phyloP scores from a whole-genome alignment of 2,329 filamentous ascomycete genomes.

The Epichloe bromicola region DNA sequence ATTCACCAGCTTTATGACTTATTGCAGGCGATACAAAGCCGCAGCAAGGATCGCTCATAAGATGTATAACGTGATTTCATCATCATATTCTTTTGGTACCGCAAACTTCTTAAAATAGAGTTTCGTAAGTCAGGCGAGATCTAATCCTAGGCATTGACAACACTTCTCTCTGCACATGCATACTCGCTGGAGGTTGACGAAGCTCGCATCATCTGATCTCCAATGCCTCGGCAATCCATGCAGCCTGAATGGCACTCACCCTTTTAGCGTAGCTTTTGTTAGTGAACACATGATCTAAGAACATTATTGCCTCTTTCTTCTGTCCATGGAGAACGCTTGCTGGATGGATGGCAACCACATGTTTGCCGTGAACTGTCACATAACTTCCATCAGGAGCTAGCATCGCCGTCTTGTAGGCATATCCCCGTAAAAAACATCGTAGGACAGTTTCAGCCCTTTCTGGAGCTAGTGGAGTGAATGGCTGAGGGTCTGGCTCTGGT shows the following conservation, averaged over 20 bases:
- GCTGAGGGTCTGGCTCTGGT: constrained; percentile 39
- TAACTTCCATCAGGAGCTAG: constrained; percentile 49
- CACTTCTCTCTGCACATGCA: neutral
- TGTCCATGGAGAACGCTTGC: constrained; percentile 48
- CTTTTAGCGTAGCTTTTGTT: constrained; percentile 57
- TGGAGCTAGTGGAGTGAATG: constrained; percentile 40
- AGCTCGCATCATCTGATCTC: constrained; percentile 11
- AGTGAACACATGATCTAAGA: constrained; percentile 53
- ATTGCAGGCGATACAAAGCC: constrained; percentile 62
- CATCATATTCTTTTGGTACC: neutral
- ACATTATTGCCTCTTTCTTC: constrained; percentile 56
- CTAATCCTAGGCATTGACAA: neutral
- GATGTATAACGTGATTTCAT: constrained; percentile 10
- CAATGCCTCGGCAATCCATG: constrained; percentile 43
- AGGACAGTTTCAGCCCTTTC: constrained; percentile 41
- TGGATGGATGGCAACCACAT: constrained; percentile 49
- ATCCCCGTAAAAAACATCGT: constrained; percentile 50
- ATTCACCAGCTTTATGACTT: constrained; percentile 87
- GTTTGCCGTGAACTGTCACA: constrained; percentile 45
- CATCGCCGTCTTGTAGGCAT: constrained; percentile 46
- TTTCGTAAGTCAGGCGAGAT: neutral
- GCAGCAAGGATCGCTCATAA: constrained; percentile 14
- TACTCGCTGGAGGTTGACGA: neutral
- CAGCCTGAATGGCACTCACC: constrained; percentile 46
- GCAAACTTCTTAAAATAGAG: neutral